Evolutionary conservation across 2,329 filamentous ascomycete species (phyloP), one percentile per base, ranked within the genome.

Genomic region (Ascochyta rabiei): DNA sequence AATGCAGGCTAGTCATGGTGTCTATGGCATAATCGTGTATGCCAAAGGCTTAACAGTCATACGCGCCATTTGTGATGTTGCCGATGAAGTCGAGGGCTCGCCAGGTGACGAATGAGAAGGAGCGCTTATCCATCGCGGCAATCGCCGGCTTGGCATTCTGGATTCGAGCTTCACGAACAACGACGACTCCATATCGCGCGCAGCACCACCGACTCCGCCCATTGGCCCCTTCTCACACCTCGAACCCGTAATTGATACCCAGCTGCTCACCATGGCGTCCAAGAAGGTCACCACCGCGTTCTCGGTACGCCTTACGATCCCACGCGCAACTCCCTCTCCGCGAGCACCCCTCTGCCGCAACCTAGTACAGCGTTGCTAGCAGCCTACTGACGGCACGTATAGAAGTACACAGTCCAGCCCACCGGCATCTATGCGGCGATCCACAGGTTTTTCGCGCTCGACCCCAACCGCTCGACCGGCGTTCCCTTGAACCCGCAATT

Each of bases 341-440:
- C 26, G 10, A 41, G 54, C 49, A 47, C 57, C 53, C 51, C 62
- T 62, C 52, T 31, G 26, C 26, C 12, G 16, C 44, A 23, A 26
- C 34, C 47, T 13, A 12, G 19, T 28, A 39, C 33, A 13, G 18
- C 26, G 15, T 23, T 45, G 19, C 13, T 33, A 41, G 34, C 41
- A 48, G 15, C 16, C 34, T 45, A 16, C 24, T 53, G 48, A 47
- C 26, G 37, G 21, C 30, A 16, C 41, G 9, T 48, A 43, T 52
- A 99, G 93, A 98, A 98, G 90, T 93, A 99, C 81, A 96, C 93
- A 31, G 82, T 98, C 61, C 90, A 96, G 75, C 95, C 93, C 46
- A 86, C 83, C 34, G 95, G 95, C 35, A 81, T 98, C 77, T 98
- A 91, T 90, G 92, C 93, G 73, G 81, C 80, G 52, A 80, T 99